Evolutionary conservation across 2,329 filamentous ascomycete genomes (phyloP), one percentile per base, ranked within the genome.

Genomic region (Talaromyces albobiverticillius): DNA sequence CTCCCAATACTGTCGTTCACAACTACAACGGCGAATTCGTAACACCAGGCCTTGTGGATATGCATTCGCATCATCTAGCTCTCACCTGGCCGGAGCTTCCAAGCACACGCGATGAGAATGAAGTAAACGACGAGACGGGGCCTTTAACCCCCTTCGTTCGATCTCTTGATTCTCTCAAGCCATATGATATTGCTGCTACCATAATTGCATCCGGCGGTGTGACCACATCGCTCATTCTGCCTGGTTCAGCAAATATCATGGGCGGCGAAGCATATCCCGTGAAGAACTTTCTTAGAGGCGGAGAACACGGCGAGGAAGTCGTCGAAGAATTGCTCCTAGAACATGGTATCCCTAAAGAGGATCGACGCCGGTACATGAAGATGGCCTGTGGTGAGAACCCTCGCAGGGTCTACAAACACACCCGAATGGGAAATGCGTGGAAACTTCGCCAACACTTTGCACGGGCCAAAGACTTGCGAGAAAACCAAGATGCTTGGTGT

Each of bases 341-440:
- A 1, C 83, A 87, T 49, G 85, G 85, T 0, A 46, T 60, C 18
- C 51, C 54, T 3, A 59, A 61, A 29, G 84, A 86, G 40, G 76
- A 77, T 20, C 81, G 75, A 56, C 86, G 84, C 81, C 78, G 86
- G 18, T 89, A 87, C 67, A 86, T 89, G 78, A 89, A 89, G 72
- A 89, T 89, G 85, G 86, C 86, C 0, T 89, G 85, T 59, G 86
- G 86, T 32, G 86, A 89, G 69, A 89, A 89, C 61, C 74, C 85
- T 1, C 87, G 87, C 71, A 71, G 77, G 1, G 72, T 83, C 0
- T 86, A 87, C 56, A 84, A 84, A 9, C 75, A 73, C 52, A 87
- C 82, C 57, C 76, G 86, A 1, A 72, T 89, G 62, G 86, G 86
- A 8, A 85, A 89, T 69, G 85, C 84, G 46, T 89, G 83, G 78